Percentiles rank a stretch among this genome's conserved stretches.
These are phyloP conservation scores for Orbilia javanica DNA, from an alignment of 2,329 filamentous ascomycete species.

Conservation along the genomic window DNA sequence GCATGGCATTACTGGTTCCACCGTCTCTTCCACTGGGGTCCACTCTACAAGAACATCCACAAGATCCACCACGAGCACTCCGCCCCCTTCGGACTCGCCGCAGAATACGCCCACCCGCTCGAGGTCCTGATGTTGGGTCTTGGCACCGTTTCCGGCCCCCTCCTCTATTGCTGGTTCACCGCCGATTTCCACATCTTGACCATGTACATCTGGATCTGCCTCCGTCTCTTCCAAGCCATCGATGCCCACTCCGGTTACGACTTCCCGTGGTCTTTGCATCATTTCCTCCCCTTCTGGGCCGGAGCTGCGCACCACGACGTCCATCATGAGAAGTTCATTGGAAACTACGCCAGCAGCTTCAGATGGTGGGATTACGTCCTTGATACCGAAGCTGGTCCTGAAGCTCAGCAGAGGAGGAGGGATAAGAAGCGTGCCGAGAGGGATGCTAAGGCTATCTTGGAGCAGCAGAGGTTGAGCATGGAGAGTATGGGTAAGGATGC, in stretches of 20 bases:
- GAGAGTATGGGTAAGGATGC: conserved; percentile 34
- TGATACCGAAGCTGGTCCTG: conserved; percentile 91
- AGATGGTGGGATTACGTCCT: conserved; percentile 97
- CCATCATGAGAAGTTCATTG: conserved; percentile 98
- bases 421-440: conserved; percentile 79
- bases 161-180: conserved; percentile 85
- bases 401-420: conserved; percentile 84
- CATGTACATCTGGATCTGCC: conserved; percentile 96
- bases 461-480: conserved; percentile 69
- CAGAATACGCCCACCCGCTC: conserved; percentile 97
- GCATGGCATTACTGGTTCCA: conserved; percentile 99
- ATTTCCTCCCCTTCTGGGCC: conserved; percentile 97
- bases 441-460: conserved; percentile 73
- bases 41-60: conserved; percentile 95
- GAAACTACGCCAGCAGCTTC: conserved; percentile 98
- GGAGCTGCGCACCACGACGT: conserved; percentile 96
- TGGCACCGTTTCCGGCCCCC: conserved; percentile 84
- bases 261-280: conserved; percentile 95
- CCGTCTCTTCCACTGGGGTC: conserved; percentile 90
- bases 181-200: conserved; percentile 92
- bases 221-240: conserved; percentile 95
- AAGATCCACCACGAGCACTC: conserved; percentile 99
- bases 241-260: conserved; percentile 98
- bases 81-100: conserved; percentile 93
- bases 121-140: conserved; percentile 95